These are phyloP conservation scores for Phaeotremella fagi DNA, from an alignment of 768 basidiomycete genomes.

Conservation along the genomic window DNA sequence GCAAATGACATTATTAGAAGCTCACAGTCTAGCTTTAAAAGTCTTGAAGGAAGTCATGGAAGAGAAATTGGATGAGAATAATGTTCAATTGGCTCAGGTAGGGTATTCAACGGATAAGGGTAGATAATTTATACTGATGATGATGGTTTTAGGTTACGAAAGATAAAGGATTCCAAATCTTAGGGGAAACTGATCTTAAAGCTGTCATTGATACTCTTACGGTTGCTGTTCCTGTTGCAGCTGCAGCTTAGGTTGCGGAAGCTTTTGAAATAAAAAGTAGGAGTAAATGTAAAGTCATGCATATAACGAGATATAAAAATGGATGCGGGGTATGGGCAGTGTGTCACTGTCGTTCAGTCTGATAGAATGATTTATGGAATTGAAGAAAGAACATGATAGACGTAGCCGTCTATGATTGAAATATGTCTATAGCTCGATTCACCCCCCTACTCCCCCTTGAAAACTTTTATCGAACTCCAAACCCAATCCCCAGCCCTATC, in stretches of 20 bases:
- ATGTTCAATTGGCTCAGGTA: constrained; percentile 94
- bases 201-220: constrained; percentile 69
- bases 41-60: constrained; percentile 99
- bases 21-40: constrained; percentile 75
- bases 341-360: too few species aligned
- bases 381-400: too few species aligned
- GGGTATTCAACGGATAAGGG: constrained; percentile 13
- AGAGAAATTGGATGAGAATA: constrained; percentile 97
- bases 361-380: too few species aligned
- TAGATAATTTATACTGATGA: too few species aligned
- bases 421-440: too few species aligned
- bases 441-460: constrained; percentile 16
- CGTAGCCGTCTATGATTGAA: too few species aligned
- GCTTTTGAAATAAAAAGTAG: too few species aligned
- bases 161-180: constrained; percentile 78
- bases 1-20: constrained; percentile 88
- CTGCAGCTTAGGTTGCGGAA: too few species aligned
- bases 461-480: constrained; percentile 41
- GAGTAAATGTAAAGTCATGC: too few species aligned
- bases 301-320: too few species aligned
- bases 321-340: too few species aligned
- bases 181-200: constrained; percentile 74
- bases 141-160: constrained; percentile 78
- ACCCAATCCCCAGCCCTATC: constrained; percentile 40
- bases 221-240: too few species aligned